phyloP scores from a whole-genome alignment of 257 asterid genomes.

The Solanum virginianum region DNA sequence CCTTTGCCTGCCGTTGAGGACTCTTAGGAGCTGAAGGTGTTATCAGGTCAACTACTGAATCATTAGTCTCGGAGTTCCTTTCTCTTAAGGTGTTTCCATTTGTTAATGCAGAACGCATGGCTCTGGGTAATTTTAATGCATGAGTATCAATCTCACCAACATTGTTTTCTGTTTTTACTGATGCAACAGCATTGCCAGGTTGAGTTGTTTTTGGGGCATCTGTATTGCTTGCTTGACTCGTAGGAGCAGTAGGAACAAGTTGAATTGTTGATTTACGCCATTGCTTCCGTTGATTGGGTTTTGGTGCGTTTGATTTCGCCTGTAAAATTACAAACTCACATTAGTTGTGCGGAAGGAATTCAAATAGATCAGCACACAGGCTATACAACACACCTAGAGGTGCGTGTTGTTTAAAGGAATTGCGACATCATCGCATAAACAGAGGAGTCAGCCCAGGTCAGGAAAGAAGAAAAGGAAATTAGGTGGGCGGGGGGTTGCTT shows the following conservation, averaged over 20 bases:
- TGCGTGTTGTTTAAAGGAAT: background rate
- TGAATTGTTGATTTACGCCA: slow-evolving; percentile 76
- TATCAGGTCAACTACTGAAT: slow-evolving; percentile 6
- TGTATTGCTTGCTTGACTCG: slow-evolving; percentile 22
- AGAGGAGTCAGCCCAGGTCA: background rate
- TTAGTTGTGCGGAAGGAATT: background rate
- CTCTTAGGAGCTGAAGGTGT: slow-evolving; percentile 24
- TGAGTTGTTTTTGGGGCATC: slow-evolving; percentile 28
- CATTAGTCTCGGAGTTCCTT: slow-evolving; percentile 38
- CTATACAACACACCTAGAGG: background rate
- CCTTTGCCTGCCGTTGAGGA: slow-evolving; percentile 23
- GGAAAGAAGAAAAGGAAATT: background rate
- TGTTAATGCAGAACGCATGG: slow-evolving; percentile 44
- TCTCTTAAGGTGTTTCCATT: slow-evolving; percentile 51
- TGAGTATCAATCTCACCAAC: slow-evolving; percentile 2
- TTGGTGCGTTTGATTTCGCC: slow-evolving; percentile 52
- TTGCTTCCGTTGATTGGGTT: slow-evolving; percentile 50
- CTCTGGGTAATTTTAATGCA: slow-evolving; percentile 61
- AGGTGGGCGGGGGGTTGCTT: background rate
- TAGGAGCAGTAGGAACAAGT: slow-evolving; percentile 63
- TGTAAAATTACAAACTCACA: slow-evolving; percentile 9
- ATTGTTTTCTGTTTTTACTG: slow-evolving; percentile 29
- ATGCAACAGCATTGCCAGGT: slow-evolving; percentile 15
- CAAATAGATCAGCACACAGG: background rate
- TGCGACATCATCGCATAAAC: background rate